These are phyloP conservation scores for Emergomyces orientalis DNA, from an alignment of 2,329 filamentous ascomycete genomes.

Conservation along the genomic window DNA sequence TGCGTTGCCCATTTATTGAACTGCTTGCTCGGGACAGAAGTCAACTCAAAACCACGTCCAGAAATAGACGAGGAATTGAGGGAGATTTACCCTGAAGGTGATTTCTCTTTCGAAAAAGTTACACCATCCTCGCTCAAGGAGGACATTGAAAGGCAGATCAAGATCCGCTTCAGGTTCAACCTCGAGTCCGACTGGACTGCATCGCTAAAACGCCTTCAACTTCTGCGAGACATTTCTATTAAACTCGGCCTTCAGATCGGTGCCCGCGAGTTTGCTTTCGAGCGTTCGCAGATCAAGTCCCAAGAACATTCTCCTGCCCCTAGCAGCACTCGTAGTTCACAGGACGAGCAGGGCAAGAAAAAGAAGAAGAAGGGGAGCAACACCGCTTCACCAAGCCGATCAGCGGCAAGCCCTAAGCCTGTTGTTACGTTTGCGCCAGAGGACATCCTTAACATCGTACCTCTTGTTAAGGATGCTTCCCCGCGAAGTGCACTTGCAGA, in stretches of 20 bases:
- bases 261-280: slow-evolving; percentile 66
- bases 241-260: slow-evolving; percentile 85
- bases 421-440: slow-evolving; percentile 65
- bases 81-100: slow-evolving; percentile 67
- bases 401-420: slow-evolving; percentile 37
- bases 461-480: slow-evolving; percentile 85
- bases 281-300: slow-evolving; percentile 32
- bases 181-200: slow-evolving; percentile 60
- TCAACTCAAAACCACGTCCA: slow-evolving; percentile 68
- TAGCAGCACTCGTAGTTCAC: slow-evolving; percentile 31
- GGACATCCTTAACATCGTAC: slow-evolving; percentile 87
- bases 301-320: slow-evolving; percentile 27
- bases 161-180: slow-evolving; percentile 65
- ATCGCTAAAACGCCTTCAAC: slow-evolving; percentile 63
- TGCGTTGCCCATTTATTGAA: slow-evolving; percentile 84
- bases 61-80: slow-evolving; percentile 68
- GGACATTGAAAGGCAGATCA: slow-evolving; percentile 63
- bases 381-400: slow-evolving; percentile 39
- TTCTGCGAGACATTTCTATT: slow-evolving; percentile 79
- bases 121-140: slow-evolving; percentile 62
- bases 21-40: slow-evolving; percentile 69
- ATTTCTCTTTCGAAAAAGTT: slow-evolving; percentile 70
- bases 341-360: slow-evolving; percentile 38
- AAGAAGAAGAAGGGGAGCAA: slow-evolving; percentile 51
- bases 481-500: slow-evolving; percentile 86